These are phyloP conservation scores for Tylopilus balloui DNA, from an alignment of 768 basidiomycete genomes.

Conservation along the genomic window DNA sequence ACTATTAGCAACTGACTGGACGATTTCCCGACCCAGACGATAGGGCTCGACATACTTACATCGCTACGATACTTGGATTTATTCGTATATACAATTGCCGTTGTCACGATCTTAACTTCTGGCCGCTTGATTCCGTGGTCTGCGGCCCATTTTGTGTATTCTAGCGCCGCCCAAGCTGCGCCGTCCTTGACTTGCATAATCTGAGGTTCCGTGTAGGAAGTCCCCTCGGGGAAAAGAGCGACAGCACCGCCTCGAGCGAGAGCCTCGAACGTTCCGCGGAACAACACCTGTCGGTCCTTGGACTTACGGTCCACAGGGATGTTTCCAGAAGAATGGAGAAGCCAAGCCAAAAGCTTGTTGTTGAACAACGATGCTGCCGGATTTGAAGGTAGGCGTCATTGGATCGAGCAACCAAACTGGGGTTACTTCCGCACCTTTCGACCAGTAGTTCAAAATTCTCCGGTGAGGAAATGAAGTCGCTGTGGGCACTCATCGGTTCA, in stretches of 20 bases:
- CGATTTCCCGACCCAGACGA: conserved; percentile 4
- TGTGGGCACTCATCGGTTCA: conserved; percentile 31
- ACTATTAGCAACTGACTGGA: conserved; percentile 12
- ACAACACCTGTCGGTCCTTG: conserved; percentile 85
- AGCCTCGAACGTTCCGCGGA: conserved; percentile 85
- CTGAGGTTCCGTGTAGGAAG: conserved; percentile 87
- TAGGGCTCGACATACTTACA: conserved; percentile 48
- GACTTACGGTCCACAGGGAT: conserved; percentile 95
- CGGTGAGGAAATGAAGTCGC: conserved; percentile 79
- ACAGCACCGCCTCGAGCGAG: conserved; percentile 77
- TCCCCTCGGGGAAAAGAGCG: conserved; percentile 92
- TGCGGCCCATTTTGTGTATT: conserved; percentile 78
- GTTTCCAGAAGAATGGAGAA: conserved; percentile 89
- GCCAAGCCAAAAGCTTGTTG: conserved; percentile 66
- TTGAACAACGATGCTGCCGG: conserved; percentile 67
- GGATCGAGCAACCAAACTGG: conserved; percentile 11
- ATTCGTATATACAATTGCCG: conserved; percentile 90
- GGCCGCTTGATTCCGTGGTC: conserved; percentile 47
- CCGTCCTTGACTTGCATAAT: conserved; percentile 95
- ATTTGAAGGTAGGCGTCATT: conserved; percentile 16
- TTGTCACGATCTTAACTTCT: conserved; percentile 65
- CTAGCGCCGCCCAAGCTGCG: conserved; percentile 90
- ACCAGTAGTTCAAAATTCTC: conserved; percentile 88
- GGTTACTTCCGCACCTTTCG: conserved; percentile 60
- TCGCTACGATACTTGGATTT: conserved; percentile 92